Conservation (phyloP, 2,329 filamentous ascomycete species). For the Zymoseptoria ardabiliae region DNA sequence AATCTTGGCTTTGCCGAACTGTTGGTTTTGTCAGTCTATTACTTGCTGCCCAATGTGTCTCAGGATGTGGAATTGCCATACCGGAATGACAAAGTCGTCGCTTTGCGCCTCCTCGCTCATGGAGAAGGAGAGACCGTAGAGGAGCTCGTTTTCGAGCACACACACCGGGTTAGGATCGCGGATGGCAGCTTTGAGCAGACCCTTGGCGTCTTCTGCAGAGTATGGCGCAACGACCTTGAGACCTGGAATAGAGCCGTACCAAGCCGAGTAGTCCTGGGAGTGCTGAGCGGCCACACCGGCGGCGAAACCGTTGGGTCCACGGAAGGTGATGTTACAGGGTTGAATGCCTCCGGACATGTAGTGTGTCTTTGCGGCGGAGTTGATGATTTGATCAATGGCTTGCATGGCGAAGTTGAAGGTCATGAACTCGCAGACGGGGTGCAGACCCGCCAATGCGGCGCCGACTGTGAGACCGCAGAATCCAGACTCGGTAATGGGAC, state of each 20-base stretch:
- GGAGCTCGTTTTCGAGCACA: constrained; percentile 51
- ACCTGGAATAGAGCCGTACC: constrained; percentile 97
- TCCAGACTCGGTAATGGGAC: constrained; percentile 94
- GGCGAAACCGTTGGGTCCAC: constrained; percentile 96
- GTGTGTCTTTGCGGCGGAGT: constrained; percentile 96
- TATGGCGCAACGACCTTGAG: constrained; percentile 95
- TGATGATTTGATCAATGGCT: constrained; percentile 98
- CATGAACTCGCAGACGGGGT: constrained; percentile 99
- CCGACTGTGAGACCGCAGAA: constrained; percentile 91
- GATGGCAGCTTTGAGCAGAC: constrained; percentile 93
- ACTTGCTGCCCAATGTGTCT: background rate
- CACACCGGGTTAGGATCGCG: constrained; percentile 96
- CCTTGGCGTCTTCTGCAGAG: constrained; percentile 97
- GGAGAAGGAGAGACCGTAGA: constrained; percentile 92
- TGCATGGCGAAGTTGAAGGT: constrained; percentile 99
- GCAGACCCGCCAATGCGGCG: constrained; percentile 86
- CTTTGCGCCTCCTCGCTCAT: constrained; percentile 96
- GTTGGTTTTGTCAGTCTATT: constrained; percentile 8
- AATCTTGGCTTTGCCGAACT: constrained; percentile 97
- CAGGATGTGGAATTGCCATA: constrained; percentile 26
- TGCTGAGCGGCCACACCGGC: constrained; percentile 93
- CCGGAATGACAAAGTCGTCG: constrained; percentile 89
- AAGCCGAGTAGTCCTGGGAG: constrained; percentile 96
- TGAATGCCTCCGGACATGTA: constrained; percentile 99
- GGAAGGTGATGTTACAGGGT: constrained; percentile 99